Evolutionary conservation across 345 rosid genomes (phyloP), one percentile per base, ranked within the genome.

Genomic region (Eucalyptus curtisii): DNA sequence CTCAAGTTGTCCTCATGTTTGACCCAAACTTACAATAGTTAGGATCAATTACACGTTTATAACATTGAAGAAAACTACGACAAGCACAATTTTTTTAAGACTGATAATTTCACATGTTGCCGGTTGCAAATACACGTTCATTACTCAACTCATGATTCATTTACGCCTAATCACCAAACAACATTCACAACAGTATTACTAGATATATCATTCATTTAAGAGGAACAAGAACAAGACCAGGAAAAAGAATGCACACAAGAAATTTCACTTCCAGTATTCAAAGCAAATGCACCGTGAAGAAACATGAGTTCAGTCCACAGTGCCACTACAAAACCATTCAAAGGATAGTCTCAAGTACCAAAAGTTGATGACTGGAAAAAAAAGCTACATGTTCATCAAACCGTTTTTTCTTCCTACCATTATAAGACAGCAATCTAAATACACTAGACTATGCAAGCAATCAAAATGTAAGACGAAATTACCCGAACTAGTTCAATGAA

Each of bases 401-500:
- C 42, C 10, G 5, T 19, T 86, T 86, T 86, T 76, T n/a, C 15
- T 33, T 87, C 82, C n/a, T 40, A 87, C 27, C 53, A 44, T 47
- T 22, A n/a, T 33, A 66, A 45, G 27, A 48, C 88, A 66, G 44
- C 50, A 37, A 68, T 31, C 53, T 44, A 53, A 50, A 10, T 16
- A 31, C 19, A 17, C 53, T 53, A 31, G 37, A 86, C 59, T n/a
- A 31, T 47, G 53, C 27, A 86, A 86, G 44, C 42, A 50, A 86
- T 50, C 27, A 55, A 10, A 47, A 88, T 15, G 13, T 49, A 40
- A 85, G 64, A 12, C 8, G 59, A 86, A 88, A 33, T 90, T 95
- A 98, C 99, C 98, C 98, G 97, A 79, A 97, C 94, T 87, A 97
- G 89, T 92, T 98, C 99, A 48, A 98, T 95, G 89, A 98, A 98